Conservation (phyloP, 225 moss, liverwort and hornwort genomes). For the Anthoceros angustus region DNA sequence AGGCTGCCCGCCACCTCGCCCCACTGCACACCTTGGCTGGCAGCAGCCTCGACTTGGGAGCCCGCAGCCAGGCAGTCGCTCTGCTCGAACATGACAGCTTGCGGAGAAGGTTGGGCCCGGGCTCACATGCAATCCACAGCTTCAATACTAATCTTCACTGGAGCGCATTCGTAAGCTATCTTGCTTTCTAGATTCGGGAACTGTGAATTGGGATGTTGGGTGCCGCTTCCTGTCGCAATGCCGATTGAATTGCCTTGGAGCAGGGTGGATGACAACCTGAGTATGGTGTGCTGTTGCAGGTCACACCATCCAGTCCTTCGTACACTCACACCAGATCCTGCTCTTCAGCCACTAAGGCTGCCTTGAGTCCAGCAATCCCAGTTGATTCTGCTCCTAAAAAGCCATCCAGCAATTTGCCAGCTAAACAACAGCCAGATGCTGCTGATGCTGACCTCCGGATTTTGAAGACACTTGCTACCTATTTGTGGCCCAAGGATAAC, state of each 20-base stretch:
- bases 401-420: slow-evolving; percentile 2
- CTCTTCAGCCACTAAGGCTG: background rate
- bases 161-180: slow-evolving; percentile 2
- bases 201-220: background rate
- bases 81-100: background rate
- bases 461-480: slow-evolving; percentile 56
- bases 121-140: background rate
- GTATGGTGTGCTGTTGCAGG: background rate
- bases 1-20: background rate
- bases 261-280: background rate
- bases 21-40: background rate
- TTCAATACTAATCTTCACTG: background rate
- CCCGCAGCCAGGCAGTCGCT: background rate
- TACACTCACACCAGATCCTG: background rate
- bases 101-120: background rate
- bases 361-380: background rate
- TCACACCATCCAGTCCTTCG: background rate
- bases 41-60: background rate
- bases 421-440: slow-evolving; percentile 9
- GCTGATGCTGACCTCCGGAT: slow-evolving; percentile 66
- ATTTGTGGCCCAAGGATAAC: slow-evolving; percentile 93
- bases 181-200: background rate
- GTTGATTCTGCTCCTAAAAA: background rate
- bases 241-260: background rate
- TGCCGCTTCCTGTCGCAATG: background rate